A percentile compares a stretch with the other conserved stretches of the same genome.
Evolutionary conservation across 1,139 yeast species (phyloP).

Genomic region (Suhomyces panamericanus): DNA sequence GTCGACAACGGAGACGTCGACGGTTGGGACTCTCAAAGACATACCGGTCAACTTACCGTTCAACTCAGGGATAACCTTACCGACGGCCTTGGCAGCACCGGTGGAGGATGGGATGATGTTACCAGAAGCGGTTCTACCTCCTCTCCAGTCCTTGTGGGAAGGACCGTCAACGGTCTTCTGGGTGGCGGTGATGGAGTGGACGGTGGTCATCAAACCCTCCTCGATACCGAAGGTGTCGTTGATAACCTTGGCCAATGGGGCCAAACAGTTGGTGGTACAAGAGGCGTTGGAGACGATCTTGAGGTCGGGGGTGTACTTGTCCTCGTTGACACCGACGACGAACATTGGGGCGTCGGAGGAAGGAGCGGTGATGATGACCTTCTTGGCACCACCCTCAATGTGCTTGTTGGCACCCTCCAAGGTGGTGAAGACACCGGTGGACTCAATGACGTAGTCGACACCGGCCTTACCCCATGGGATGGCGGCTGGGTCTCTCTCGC

Average conservation of each 20-base stretch:
- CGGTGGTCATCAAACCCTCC: constrained; percentile 90
- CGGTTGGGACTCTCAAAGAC: constrained; percentile 86
- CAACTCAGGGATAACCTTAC: constrained; percentile 84
- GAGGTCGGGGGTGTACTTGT: constrained; percentile 68
- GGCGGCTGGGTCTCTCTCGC: constrained; percentile 74
- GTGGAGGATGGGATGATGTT: constrained; percentile 89
- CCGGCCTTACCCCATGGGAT: constrained; percentile 83
- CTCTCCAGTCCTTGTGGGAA: constrained; percentile 93
- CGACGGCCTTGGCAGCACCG: constrained; percentile 93
- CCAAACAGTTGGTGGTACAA: constrained; percentile 89
- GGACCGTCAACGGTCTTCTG: constrained; percentile 93
- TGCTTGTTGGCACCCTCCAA: constrained; percentile 77
- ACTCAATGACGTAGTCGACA: constrained; percentile 80
- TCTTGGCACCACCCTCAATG: constrained; percentile 84
- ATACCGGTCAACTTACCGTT: constrained; percentile 89
- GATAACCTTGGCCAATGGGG: constrained; percentile 83
- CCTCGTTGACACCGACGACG: constrained; percentile 80
- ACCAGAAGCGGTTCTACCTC: constrained; percentile 90
- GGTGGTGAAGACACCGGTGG: constrained; percentile 88
- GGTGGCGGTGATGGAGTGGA: constrained; percentile 88
- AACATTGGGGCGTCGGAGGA: constrained; percentile 89
- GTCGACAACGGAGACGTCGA: constrained; percentile 80
- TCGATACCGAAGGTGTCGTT: constrained; percentile 78
- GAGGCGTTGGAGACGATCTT: constrained; percentile 81
- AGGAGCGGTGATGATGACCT: constrained; percentile 87